Evolutionary conservation across 306 rosid species (phyloP), one percentile per base, ranked within the genome.

Genomic region (Lotus japonicus): DNA sequence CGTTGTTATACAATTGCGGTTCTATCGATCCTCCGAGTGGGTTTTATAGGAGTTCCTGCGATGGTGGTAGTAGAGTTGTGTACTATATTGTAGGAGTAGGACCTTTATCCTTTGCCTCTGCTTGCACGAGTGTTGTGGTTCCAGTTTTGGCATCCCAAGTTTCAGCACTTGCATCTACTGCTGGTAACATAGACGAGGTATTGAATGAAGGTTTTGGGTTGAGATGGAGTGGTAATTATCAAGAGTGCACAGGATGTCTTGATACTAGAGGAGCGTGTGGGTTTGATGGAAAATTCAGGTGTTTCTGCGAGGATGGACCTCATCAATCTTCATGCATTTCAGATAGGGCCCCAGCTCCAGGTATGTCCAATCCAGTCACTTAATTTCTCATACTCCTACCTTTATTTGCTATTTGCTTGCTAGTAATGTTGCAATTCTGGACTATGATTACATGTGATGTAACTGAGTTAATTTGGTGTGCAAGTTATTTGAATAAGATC

Each of bases 241-340:
- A 0, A 0, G 3, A 33, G 4, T 82, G 83, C 11, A 0, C 0
- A 7, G 7, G 0, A 3, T 82, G 86, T 38, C 0, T 3, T 35
- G 1, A 0, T 3, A 48, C 81, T 21, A 54, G 54, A 41, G 83
- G 81, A 0, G 42, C 0, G 18, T 79, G 84, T 12, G 79, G 79
- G 0, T 23, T n/a, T 4, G 10, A 58, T 18, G 51, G 26, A 10
- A 6, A 0, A 41, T 82, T 82, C 58, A 17, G 7, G 10, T 82
- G 84, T 57, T 82, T 58, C 55, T 82, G 84, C 70, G 1, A 0
- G 1, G 68, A 82, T 55, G 81, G 63, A 52, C 1, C 77, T 65
- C 5, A 13, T n/a, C 0, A 1, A 26, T 2, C 7, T 75, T 7
- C 49, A 1, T 75, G 83, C 0, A 4, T 0, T 11, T 44, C 61